Base-by-base conservation (phyloP, 1,139 yeast species). In the Scheffersomyces stambukii region DNA sequence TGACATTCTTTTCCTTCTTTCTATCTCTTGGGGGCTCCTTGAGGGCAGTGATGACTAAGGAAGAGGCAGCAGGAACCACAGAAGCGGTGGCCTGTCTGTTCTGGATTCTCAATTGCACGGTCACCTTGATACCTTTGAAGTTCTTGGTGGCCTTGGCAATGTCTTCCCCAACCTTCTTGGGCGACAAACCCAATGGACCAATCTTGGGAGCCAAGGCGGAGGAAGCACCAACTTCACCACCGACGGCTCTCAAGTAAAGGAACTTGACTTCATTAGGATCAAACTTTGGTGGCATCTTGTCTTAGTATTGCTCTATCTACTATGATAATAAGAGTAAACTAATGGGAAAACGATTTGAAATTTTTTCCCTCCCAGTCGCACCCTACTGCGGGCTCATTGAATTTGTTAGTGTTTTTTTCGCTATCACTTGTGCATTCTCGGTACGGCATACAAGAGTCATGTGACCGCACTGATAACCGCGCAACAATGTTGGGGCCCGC, bases 141-240 rank as follows among this genome's bases (percentile, higher is more conserved):
- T 81, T 80, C 77, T 86, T 84, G 76, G 98, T 91, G 68, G 98
- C 98, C 83, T 93, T 93, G 72, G 98, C 98, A 60, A 91, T 91
- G 70, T 91, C 98, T 75, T 91, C 99, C 86, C 99, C 99, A 64
- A 93, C 96, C 84, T 91, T 91, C 95, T 91, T 91, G 79, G 98
- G 97, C 45, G 97, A 89, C 61, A 91, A 81, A 88, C 99, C 99
- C 66, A 91, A 86, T 57, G 99, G 99, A 84, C 99, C 99, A 65
- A 91, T 91, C 88, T 91, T 91, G 68, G 98, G 98, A 57, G 98
- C 98, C 63, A 93, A 84, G 50, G 98, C 96, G 52, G 98, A 85
- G 46, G 98, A 89, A 63, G 97, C 96, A 79, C 97, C 98, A 60
- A 93, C 95, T 80, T 91, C 99, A 80, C 99, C 98, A 83, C 98